Evolutionary conservation across 164 flowering plant genomes (phyloP).

Genomic region (Dillenia suffruticosa): DNA sequence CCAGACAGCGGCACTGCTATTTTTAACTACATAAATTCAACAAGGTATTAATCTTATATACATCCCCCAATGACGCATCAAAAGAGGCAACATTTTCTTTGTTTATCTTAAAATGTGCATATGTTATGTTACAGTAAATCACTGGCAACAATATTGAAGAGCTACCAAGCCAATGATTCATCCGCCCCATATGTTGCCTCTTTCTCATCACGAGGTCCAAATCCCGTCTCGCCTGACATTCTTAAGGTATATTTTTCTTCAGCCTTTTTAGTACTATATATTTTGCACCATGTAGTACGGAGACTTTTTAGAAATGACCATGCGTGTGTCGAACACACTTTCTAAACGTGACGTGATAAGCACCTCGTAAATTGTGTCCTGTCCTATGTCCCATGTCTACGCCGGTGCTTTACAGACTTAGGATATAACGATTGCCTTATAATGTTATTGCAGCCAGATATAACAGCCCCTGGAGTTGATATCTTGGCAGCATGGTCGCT

Average conservation of each 20-base stretch:
- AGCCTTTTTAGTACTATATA: too few species aligned
- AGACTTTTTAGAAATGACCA: too few species aligned
- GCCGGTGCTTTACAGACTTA: background rate
- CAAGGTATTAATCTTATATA: constrained; percentile 2
- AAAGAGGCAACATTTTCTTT: background rate
- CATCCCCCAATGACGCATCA: background rate
- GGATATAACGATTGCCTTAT: background rate
- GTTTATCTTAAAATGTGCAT: background rate
- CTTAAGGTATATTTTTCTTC: constrained; percentile 11
- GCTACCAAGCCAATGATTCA: constrained; percentile 9
- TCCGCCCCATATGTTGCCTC: constrained; percentile 13
- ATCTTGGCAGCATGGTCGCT: constrained; percentile 36
- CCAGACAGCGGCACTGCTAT: constrained; percentile 3
- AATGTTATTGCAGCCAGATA: constrained; percentile 25
- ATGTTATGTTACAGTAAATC: constrained; percentile 6
- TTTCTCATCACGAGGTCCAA: constrained; percentile 19
- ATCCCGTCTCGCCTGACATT: constrained; percentile 12
- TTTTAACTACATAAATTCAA: constrained; percentile 11
- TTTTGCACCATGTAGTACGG: too few species aligned
- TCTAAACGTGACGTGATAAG: too few species aligned
- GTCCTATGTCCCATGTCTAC: background rate
- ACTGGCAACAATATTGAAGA: constrained; percentile 13
- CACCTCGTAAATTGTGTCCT: background rate
- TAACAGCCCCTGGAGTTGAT: constrained; percentile 30
- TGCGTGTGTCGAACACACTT: too few species aligned